These are phyloP conservation scores for Pseudogymnoascus sp. DNA, from an alignment of 2,329 filamentous ascomycete species.

Conservation along the genomic window DNA sequence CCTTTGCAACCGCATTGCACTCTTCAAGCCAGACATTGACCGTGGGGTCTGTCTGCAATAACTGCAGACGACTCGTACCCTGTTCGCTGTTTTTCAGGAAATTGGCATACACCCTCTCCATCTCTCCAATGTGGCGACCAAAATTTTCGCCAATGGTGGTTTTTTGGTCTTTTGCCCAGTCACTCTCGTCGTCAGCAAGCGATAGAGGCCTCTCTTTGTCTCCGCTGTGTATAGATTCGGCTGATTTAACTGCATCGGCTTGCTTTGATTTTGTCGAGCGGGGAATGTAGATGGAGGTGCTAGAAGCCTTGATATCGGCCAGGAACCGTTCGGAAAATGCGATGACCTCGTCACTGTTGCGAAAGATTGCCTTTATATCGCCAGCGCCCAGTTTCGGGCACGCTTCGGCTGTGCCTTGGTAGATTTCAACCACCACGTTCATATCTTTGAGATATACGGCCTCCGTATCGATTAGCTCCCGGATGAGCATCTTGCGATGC, in stretches of 20 bases:
- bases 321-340: conserved; percentile 76
- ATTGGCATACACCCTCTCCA: conserved; percentile 52
- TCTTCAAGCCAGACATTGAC: conserved; percentile 83
- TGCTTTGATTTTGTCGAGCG: conserved; percentile 33
- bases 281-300: conserved; percentile 69
- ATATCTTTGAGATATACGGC: conserved; percentile 86
- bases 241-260: conserved; percentile 19
- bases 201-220: conserved; percentile 7
- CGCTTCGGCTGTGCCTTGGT: conserved; percentile 82
- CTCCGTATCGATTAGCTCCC: conserved; percentile 89
- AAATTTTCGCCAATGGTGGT: conserved; percentile 26
- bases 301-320: conserved; percentile 70
- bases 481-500: conserved; percentile 76
- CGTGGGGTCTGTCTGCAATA: conserved; percentile 54
- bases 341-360: conserved; percentile 86
- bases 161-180: conserved; percentile 20
- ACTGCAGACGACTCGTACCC: conserved; percentile 51
- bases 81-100: conserved; percentile 56
- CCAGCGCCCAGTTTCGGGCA: conserved; percentile 71
- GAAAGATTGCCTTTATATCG: conserved; percentile 84
- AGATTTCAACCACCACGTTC: conserved; percentile 96
- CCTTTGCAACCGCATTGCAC: conserved; percentile 84
- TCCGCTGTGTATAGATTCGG: conserved; percentile 15
- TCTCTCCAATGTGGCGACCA: conserved; percentile 44
- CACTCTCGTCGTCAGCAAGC: neutral